Base-by-base conservation (phyloP, 768 basidiomycete species). In the Suillus fuscotomentosus region DNA sequence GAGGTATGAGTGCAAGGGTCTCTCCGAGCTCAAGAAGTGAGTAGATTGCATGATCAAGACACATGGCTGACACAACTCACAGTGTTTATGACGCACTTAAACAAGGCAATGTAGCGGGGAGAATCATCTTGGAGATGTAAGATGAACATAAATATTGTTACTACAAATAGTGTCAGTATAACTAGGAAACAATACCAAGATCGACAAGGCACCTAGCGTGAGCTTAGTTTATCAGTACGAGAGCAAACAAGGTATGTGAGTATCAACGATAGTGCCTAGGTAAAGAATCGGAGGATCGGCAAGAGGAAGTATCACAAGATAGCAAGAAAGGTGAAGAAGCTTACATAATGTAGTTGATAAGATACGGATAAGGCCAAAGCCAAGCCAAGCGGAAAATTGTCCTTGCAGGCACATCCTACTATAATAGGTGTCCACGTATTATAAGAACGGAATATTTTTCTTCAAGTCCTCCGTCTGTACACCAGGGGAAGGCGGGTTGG, bases 21-120 rank as follows among this genome's bases (percentile, higher is more conserved):
- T 93, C 42, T 69, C 76, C 0, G 83, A 86, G 4, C 81, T 92
- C 50, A 73, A 80, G 42, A 74, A 80, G 83, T 87, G 64, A 66
- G 86, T 80, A n/a, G 27, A 15, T 57, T 1, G 27, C 6, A 59
- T 42, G 17, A 34, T 15, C 14, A 27, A 3, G 17, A 42, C 39
- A 24, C 24, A 31, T 20, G 20, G 17, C 57, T 59, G 47, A 60
- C 15, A 22, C 41, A 1, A 3, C 53, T 41, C 3, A 17, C 13
- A 79, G 78, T 22, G 78, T 80, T 0, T 83, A 80, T 68, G 68
- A 80, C 41, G 77, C 74, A 45, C 71, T 84, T 60, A 75, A 76
- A 53, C 41, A 76, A 60, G 82, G 81, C 57, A 78, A 69, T 55
- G 69, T 85, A 53, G 79, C 74, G 24, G 84, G 84, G 57, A 78